Base-by-base conservation (phyloP, 179 eudicot species). In the Amaranthus tricolor region DNA sequence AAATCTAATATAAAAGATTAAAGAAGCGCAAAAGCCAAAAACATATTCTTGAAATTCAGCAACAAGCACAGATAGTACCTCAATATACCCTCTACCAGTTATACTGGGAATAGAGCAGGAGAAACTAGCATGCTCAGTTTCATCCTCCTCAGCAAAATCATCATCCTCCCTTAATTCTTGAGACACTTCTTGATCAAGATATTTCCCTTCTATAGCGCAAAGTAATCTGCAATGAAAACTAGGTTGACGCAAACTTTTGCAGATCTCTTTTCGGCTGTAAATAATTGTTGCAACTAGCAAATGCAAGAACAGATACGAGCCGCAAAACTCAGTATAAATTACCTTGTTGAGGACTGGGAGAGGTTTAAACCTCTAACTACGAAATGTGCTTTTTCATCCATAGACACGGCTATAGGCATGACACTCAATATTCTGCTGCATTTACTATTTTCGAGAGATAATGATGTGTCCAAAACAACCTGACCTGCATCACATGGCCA, bases 161-260 rank as follows among this genome's bases (percentile, higher is more conserved):
- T 24, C 73, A 72, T 74, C 83, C 54, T 60, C 76, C 52, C n/a
- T 59, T 45, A 56, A 54, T 68, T 82, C 88, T 71, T 62, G 68
- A 61, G 52, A 20, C 52, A 61, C 77, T 70, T 74, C 83, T 63
- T 74, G 82, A 71, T 72, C 81, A 66, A 84, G 83, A 79, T 84
- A 84, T 59, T 82, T 76, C 61, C 89, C 89, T 50, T 86, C 89
- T 54, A 84, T 47, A n/a, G 86, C 84, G 77, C 88, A 86, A 54
- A 84, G 83, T 74, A 86, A 76, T 62, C 89, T 86, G 79, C 17
- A 49, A 78, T 55, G 24, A 56, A 50, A 44, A 19, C 55, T 6
- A 3, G 9, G 44, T 44, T 19, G 9, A 68, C 12, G 13, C 40
- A n/a, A 70, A 48, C 43, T 43, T 43, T 44, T 70, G 58, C 53